phyloP scores from a whole-genome alignment of 441 rosid species.

The Theobroma grandiflorum region DNA sequence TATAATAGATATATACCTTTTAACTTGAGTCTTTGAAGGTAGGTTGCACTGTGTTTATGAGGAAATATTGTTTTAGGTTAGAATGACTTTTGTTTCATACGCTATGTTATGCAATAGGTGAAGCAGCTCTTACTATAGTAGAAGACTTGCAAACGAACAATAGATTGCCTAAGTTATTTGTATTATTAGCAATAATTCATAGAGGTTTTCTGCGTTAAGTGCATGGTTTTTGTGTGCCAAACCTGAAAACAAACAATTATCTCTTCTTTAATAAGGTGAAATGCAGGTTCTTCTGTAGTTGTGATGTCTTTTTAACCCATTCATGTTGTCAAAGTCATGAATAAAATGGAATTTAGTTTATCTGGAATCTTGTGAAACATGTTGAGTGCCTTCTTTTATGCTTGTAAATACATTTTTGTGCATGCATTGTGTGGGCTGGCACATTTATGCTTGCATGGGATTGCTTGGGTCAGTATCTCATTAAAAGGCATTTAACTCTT shows the following conservation, averaged over 20 bases:
- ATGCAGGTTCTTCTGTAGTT: background rate
- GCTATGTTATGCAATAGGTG: background rate
- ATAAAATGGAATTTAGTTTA: background rate
- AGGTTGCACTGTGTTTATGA: background rate
- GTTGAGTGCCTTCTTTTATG: constrained; percentile 7
- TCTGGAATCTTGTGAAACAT: background rate
- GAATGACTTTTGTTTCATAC: background rate
- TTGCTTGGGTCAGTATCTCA: background rate
- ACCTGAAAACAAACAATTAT: background rate
- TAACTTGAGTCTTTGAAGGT: constrained; percentile 1
- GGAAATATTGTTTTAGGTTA: constrained; percentile 6
- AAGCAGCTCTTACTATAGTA: background rate
- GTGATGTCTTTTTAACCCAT: background rate
- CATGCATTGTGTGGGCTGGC: too few species aligned
- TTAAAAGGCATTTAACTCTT: background rate
- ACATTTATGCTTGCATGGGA: too few species aligned
- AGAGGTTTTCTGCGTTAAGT: background rate
- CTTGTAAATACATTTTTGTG: constrained; percentile 2
- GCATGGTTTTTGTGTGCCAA: background rate
- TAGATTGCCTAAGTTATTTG: background rate
- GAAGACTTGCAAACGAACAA: background rate
- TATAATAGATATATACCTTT: constrained; percentile 3
- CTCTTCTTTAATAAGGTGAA: background rate
- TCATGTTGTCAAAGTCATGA: background rate
- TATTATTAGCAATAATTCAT: background rate